Evolutionary conservation across 2,329 filamentous ascomycete species (phyloP).

Genomic region (Neofusicoccum parvum): DNA sequence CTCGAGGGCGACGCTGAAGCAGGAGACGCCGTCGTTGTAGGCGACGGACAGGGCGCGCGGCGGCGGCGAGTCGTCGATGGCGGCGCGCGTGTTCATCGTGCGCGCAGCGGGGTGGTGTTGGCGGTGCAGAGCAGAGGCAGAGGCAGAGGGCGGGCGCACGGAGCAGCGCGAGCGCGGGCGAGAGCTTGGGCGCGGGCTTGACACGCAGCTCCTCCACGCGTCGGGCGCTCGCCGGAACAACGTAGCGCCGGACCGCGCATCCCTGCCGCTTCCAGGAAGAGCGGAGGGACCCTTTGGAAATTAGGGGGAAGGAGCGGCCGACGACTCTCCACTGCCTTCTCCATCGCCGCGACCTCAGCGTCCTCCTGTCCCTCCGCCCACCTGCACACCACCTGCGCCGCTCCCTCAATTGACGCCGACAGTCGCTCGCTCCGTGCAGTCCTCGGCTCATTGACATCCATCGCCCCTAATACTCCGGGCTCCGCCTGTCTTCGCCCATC

Average conservation of each 20-base stretch:
- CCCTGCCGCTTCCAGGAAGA: conserved; percentile 19
- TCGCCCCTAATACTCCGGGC: conserved; percentile 12
- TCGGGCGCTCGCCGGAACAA: conserved; percentile 10
- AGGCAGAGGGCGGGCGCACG: conserved; percentile 19
- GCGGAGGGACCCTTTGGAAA: conserved; percentile 23
- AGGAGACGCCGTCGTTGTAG: conserved; percentile 83
- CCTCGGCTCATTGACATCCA: conserved; percentile 22
- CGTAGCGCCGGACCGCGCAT: conserved; percentile 18
- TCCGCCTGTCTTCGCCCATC: conserved; percentile 24
- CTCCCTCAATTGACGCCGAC: conserved; percentile 19
- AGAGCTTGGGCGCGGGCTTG: conserved; percentile 19
- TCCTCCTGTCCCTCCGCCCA: conserved; percentile 15
- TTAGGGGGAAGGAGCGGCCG: conserved; percentile 23
- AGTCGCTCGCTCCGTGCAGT: conserved; percentile 22
- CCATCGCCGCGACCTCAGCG: conserved; percentile 20
- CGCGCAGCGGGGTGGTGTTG: background rate
- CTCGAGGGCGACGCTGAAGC: conserved; percentile 85
- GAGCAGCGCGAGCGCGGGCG: conserved; percentile 21
- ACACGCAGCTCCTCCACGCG: conserved; percentile 16
- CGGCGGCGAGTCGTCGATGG: conserved; percentile 75
- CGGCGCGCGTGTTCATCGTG: conserved; percentile 83
- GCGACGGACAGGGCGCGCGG: conserved; percentile 78
- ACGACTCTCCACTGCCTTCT: conserved; percentile 21
- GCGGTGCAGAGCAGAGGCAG: background rate
- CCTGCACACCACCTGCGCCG: conserved; percentile 1